Evolutionary conservation across 148 eudicot species (phyloP), one percentile per base, ranked within the genome.

Genomic region (Chenopodium berlandieri): DNA sequence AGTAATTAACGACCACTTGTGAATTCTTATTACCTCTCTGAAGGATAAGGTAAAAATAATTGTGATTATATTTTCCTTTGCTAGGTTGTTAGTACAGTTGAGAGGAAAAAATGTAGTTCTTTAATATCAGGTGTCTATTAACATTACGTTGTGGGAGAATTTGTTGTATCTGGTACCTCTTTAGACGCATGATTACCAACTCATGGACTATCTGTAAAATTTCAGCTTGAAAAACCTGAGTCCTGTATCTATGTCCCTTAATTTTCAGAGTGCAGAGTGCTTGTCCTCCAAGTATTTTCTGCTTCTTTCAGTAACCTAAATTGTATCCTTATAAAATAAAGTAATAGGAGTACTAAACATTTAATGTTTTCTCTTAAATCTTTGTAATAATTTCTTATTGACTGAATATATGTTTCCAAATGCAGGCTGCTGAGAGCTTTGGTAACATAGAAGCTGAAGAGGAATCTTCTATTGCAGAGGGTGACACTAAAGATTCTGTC

Each of bases 371-470:
- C 20, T 62, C 9, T 62, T 62, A 25, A n/a, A 62, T 22, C 27
- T 62, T 20, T 23, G 2, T 12, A 19, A 32, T 44, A 2, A 13
- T 20, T 69, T 34, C 47, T 71, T 60, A 17, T 65, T 7, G 9
- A 73, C 32, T 75, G 34, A 40, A 27, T 7, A 4, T 78, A 66
- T 50, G 80, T 73, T 71, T 63, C 22, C 84, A 66, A 68, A 40
- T 87, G 75, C 84, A 95, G 97, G 97, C 97, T 86, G 91, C 97
- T 52, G 89, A 89, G 81, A 95, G 91, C 88, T 85, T 95, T 81
- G 65, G 92, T 30, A 94, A 92, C 65, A 74, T 89, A 65, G 89
- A 91, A 78, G 79, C 71, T 79, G 97, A 88, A 77, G 97, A 90
- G 2, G 94, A 90, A 73, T 86, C 94, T 76, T 81, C 92, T 20